Evolutionary conservation across 2,329 filamentous ascomycete species (phyloP).

Genomic region (Aspergillus eucalypticola): DNA sequence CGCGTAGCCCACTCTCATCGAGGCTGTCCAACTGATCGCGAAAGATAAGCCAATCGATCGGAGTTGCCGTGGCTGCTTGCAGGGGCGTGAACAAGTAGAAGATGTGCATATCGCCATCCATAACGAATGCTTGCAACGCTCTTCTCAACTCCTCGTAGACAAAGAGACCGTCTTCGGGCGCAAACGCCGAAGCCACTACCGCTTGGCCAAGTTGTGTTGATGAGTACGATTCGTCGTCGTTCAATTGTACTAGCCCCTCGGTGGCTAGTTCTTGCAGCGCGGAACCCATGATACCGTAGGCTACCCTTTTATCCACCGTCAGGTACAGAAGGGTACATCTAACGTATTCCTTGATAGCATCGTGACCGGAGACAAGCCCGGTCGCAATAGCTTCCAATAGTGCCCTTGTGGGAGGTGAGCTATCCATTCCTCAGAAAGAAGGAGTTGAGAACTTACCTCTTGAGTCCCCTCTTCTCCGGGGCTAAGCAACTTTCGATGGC

Average conservation of each 20-base stretch:
- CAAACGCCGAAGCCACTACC: constrained; percentile 70
- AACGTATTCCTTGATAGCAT: constrained; percentile 68
- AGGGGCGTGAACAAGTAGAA: constrained; percentile 77
- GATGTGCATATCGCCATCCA: constrained; percentile 79
- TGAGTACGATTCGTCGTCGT: constrained; percentile 54
- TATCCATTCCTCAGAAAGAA: not conserved
- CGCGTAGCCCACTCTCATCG: constrained; percentile 70
- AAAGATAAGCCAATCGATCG: constrained; percentile 72
- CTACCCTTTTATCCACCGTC: constrained; percentile 52
- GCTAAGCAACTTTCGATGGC: constrained; percentile 68
- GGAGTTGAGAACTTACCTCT: constrained; percentile 52
- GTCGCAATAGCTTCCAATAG: constrained; percentile 71
- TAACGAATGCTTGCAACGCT: constrained; percentile 71
- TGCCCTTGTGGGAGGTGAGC: constrained; percentile 52
- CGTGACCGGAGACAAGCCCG: constrained; percentile 64
- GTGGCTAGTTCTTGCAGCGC: constrained; percentile 60
- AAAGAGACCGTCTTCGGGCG: constrained; percentile 74
- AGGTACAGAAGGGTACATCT: constrained; percentile 66
- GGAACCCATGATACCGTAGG: constrained; percentile 57
- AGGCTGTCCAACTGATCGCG: constrained; percentile 69
- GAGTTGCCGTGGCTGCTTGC: constrained; percentile 49
- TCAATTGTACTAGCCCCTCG: constrained; percentile 57
- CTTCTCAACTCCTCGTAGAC: constrained; percentile 67
- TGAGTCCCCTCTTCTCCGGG: constrained; percentile 67
- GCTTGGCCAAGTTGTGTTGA: constrained; percentile 69